Evolutionary conservation across 495 filamentous ascomycete genomes (phyloP).

Genomic region (Penicillium ochrochloron): DNA sequence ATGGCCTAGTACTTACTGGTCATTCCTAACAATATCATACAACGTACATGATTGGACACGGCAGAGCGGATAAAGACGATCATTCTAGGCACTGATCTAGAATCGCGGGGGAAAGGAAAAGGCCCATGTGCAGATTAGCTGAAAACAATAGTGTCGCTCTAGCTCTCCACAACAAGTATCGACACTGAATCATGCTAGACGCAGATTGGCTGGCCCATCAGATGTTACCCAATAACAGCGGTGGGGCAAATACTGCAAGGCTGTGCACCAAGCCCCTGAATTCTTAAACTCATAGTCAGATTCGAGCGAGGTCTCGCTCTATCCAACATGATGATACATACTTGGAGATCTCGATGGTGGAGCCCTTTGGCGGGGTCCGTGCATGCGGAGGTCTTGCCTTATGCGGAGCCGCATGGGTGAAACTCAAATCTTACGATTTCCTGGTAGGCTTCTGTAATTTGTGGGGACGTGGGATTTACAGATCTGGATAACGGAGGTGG

Average conservation of each 20-base stretch:
- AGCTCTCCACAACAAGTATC: neutral
- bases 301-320: neutral
- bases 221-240: neutral
- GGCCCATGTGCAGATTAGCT: neutral
- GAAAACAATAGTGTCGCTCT: neutral
- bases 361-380: neutral
- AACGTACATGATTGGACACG: neutral
- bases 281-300: neutral
- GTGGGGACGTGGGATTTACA: neutral
- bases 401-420: conserved; percentile 19
- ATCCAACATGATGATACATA: neutral
- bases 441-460: neutral
- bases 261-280: neutral
- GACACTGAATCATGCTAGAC: neutral
- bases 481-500: neutral
- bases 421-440: neutral
- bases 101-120: neutral
- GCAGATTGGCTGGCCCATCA: neutral
- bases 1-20: neutral
- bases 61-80: neutral
- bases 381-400: conserved; percentile 10
- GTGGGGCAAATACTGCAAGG: neutral
- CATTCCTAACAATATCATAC: neutral
- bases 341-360: neutral
- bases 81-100: neutral